Evolutionary conservation across 2,329 filamentous ascomycete genomes (phyloP).

Genomic region (Coleophoma eucalyptorum): DNA sequence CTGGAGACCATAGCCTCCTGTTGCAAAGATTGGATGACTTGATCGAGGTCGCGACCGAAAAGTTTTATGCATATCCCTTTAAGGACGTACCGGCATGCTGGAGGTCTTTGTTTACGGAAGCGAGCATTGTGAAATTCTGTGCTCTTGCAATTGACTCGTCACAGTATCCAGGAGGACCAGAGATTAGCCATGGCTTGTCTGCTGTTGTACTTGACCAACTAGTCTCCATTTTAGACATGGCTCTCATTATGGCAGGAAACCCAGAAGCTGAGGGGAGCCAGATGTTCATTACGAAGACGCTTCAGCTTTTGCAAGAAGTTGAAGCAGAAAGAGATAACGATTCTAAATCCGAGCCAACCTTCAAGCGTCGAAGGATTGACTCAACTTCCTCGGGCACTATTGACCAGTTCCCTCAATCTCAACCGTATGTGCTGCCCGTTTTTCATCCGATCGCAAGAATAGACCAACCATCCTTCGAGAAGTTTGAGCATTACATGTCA

Average conservation of each 20-base stretch:
- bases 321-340: not conserved
- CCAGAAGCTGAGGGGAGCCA: slow-evolving; percentile 1
- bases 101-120: slow-evolving; percentile 69
- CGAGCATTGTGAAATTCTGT: slow-evolving; percentile 60
- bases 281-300: not conserved
- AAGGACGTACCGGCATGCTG: slow-evolving; percentile 63
- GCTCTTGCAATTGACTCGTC: slow-evolving; percentile 17
- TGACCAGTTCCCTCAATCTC: slow-evolving; percentile 14
- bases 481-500: slow-evolving; percentile 60
- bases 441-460: slow-evolving; percentile 36
- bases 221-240: slow-evolving; percentile 25
- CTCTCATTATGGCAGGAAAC: slow-evolving; percentile 25
- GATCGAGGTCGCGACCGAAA: slow-evolving; percentile 55
- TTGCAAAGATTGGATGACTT: slow-evolving; percentile 48
- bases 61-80: slow-evolving; percentile 68
- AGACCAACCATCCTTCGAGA: slow-evolving; percentile 46
- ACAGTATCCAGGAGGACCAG: not conserved
- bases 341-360: not conserved
- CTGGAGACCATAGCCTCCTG: not conserved
- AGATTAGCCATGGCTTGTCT: not conserved
- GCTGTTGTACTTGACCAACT: slow-evolving; percentile 18
- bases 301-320: not conserved
- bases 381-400: not conserved
- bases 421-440: slow-evolving; percentile 38
- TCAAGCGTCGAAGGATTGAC: not conserved